phyloP scores from a whole-genome alignment of 2,329 filamentous ascomycete genomes.

The Clonostachys sp. region DNA sequence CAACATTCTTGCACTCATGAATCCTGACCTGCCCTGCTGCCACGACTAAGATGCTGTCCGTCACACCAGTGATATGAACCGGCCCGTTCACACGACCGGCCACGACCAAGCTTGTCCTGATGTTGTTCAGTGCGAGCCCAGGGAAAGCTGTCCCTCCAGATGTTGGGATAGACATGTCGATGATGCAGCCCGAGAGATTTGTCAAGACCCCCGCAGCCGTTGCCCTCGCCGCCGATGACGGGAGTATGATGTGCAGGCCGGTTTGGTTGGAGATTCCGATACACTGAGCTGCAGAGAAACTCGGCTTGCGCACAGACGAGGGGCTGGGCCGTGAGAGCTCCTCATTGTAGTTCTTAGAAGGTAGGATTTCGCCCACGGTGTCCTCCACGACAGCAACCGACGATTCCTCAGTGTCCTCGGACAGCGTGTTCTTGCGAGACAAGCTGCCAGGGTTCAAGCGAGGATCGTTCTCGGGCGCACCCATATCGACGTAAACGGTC shows the following conservation, averaged over 20 bases:
- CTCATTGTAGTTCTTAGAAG: conserved; percentile 18
- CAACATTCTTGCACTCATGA: conserved; percentile 77
- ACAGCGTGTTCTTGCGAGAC: conserved; percentile 12
- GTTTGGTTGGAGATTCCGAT: conserved; percentile 64
- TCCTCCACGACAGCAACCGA: conserved; percentile 1
- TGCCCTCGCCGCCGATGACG: conserved; percentile 63
- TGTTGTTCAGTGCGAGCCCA: conserved; percentile 61
- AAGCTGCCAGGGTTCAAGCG: conserved; percentile 29
- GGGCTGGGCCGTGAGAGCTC: conserved; percentile 23
- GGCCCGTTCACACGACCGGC: conserved; percentile 76
- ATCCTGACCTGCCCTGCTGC: conserved; percentile 85
- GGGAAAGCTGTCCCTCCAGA: conserved; percentile 58
- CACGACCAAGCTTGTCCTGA: conserved; percentile 68
- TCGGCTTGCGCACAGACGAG: conserved; percentile 50
- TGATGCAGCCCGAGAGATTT: conserved; percentile 64
- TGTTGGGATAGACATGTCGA: conserved; percentile 73
- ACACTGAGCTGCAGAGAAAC: conserved; percentile 56
- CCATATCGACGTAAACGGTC: conserved; percentile 32
- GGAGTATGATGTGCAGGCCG: conserved; percentile 72
- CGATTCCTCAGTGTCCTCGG: conserved; percentile 6
- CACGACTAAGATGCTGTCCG: conserved; percentile 72
- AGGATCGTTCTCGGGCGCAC: conserved; percentile 34
- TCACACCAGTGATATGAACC: conserved; percentile 74
- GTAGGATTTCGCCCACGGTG: conserved; percentile 26
- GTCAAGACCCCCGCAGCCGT: conserved; percentile 71